Percentiles rank a stretch among this genome's conserved stretches.
Evolutionary conservation across 139 green algal species (phyloP).

Genomic region (Picochlorum sp.): DNA sequence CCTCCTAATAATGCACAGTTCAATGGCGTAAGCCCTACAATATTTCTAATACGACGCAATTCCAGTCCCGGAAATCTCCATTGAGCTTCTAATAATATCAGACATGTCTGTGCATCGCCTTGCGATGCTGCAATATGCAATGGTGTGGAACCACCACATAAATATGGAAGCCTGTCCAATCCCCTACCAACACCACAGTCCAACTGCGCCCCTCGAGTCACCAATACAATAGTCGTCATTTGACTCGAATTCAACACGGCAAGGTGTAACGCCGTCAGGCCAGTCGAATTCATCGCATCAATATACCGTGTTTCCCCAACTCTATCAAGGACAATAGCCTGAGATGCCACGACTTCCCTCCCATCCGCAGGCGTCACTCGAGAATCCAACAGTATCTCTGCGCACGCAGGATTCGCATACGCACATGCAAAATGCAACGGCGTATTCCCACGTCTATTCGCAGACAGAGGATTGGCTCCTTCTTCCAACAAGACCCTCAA

Average conservation of each 20-base stretch:
- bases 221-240: background rate
- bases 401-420: background rate
- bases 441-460: conserved; percentile 3
- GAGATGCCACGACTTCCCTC: background rate
- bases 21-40: conserved; percentile 15
- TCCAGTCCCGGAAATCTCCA: conserved; percentile 10
- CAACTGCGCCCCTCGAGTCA: conserved; percentile 1
- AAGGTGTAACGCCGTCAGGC: conserved; percentile 8
- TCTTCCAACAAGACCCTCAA: conserved; percentile 16
- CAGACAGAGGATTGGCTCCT: conserved; percentile 1
- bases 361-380: conserved; percentile 4
- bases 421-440: conserved; percentile 8
- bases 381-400: conserved; percentile 6
- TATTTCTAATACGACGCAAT: conserved; percentile 11
- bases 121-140: conserved; percentile 17
- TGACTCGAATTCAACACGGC: background rate
- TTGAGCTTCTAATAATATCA: conserved; percentile 8
- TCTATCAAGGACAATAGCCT: conserved; percentile 1
- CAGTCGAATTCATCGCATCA: conserved; percentile 5
- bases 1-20: conserved; percentile 19
- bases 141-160: conserved; percentile 11
- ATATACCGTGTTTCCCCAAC: conserved; percentile 11
- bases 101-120: conserved; percentile 12
- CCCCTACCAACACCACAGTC: conserved; percentile 6
- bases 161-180: conserved; percentile 10